Evolutionary conservation across 176 grass and related monocot genomes (phyloP).

Genomic region (sorghum (Sorghum bicolor)): DNA sequence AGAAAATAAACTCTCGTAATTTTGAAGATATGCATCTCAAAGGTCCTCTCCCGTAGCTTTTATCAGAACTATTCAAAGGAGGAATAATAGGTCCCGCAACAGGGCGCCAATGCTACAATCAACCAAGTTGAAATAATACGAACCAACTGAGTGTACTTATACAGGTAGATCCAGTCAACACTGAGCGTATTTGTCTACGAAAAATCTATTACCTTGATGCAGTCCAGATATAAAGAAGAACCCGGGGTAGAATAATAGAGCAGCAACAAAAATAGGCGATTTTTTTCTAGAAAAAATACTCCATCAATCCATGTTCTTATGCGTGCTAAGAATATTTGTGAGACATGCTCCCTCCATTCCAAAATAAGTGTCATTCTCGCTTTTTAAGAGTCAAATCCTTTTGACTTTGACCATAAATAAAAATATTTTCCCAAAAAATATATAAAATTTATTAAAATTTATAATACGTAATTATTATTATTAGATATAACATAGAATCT

Average conservation of each 20-base stretch:
- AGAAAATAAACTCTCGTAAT: too few species aligned
- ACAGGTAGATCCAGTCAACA: background rate
- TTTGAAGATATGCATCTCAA: background rate
- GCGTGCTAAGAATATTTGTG: too few species aligned
- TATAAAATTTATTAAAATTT: too few species aligned
- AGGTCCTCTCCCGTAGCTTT: background rate
- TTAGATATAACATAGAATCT: too few species aligned
- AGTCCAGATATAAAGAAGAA: background rate
- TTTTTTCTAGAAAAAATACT: background rate
- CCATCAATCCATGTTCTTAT: background rate
- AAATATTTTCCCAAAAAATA: too few species aligned
- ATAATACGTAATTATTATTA: too few species aligned
- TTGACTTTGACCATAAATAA: too few species aligned
- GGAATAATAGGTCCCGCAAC: too few species aligned
- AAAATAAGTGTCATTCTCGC: too few species aligned
- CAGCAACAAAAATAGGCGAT: background rate
- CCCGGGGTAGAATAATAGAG: background rate
- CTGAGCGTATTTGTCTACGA: background rate
- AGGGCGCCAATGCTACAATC: background rate
- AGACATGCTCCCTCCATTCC: too few species aligned
- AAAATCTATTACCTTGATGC: background rate
- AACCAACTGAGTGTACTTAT: background rate
- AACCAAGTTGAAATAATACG: background rate
- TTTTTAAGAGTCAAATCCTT: too few species aligned
- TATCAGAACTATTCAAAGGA: background rate